These are phyloP conservation scores for Epichloe typhina DNA, from an alignment of 2,329 filamentous ascomycete genomes.

Conservation along the genomic window DNA sequence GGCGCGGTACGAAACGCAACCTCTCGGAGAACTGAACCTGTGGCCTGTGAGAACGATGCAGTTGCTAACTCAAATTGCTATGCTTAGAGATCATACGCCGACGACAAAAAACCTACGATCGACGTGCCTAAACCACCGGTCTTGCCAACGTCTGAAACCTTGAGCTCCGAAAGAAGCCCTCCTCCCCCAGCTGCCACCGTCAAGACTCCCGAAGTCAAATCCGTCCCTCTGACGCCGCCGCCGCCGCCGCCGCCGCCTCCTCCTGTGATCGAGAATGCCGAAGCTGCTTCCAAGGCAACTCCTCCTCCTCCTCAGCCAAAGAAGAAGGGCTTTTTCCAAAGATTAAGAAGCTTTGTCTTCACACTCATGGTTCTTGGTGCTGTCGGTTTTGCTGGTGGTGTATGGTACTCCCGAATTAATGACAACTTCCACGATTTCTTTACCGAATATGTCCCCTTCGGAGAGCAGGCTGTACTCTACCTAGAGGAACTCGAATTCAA, in stretches of 20 bases:
- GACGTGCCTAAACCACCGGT: slow-evolving; percentile 35
- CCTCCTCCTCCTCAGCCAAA: slow-evolving; percentile 25
- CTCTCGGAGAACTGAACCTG: background rate
- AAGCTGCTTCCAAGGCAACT: slow-evolving; percentile 9
- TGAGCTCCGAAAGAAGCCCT: slow-evolving; percentile 32
- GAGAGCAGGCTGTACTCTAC: slow-evolving; percentile 88
- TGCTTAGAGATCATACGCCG: slow-evolving; percentile 42
- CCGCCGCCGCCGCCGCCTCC: slow-evolving; percentile 14
- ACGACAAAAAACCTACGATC: slow-evolving; percentile 37
- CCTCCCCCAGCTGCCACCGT: slow-evolving; percentile 26
- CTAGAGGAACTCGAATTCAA: slow-evolving; percentile 91
- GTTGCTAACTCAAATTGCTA: background rate
- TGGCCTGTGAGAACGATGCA: background rate
- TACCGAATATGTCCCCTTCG: slow-evolving; percentile 89
- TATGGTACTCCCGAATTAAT: slow-evolving; percentile 84
- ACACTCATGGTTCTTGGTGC: slow-evolving; percentile 64
- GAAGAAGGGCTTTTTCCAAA: slow-evolving; percentile 55
- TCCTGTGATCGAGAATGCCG: background rate
- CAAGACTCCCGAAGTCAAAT: slow-evolving; percentile 14
- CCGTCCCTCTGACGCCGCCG: slow-evolving; percentile 18
- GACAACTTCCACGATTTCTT: slow-evolving; percentile 99
- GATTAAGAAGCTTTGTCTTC: slow-evolving; percentile 65
- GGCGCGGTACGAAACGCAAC: slow-evolving; percentile 17
- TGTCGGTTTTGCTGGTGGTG: slow-evolving; percentile 71
- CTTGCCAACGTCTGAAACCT: slow-evolving; percentile 40